Evolutionary conservation across 129 eudicot genomes (phyloP), one percentile per base, ranked within the genome.

Genomic region (Flaveria brownii): DNA sequence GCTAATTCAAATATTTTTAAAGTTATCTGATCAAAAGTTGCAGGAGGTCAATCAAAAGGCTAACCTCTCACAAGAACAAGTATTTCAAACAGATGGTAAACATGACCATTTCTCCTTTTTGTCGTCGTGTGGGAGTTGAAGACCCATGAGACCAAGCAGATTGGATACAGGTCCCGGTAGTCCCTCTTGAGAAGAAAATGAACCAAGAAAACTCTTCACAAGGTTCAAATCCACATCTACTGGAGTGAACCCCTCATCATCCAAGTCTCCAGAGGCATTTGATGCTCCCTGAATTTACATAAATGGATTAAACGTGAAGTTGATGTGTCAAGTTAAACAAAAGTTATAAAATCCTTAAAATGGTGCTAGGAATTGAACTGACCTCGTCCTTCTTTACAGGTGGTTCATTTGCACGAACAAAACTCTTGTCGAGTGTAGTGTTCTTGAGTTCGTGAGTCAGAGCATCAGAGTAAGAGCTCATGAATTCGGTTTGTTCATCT

Each of bases 171-270:
- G 98, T 33, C 98, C 98, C 14, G 98, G 89, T 64, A 91, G 81
- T 42, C 98, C 98, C 85, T 93, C 91, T 74, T 93, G 98, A 43
- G 96, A 88, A 65, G 97, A 85, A 86, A 88, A 93, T 1, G 98
- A 93, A 79, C 89, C 96, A 9, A 93, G 91, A 46, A 91, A 77
- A 78, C 77, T 93, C 81, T 88, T 85, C 57, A 93, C 96, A n/a
- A 93, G 91, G 81, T 93, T 93, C 77, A 93, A n/a, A 80, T 93
- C 97, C 16, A 93, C 98, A 79, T 93, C 97, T 41, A 93, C 93
- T 0, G 91, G 96, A 55, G 80, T 86, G 57, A 93, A 88, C 67
- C 78, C 87, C n/a, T 90, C 69, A 15, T 63, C 92, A 0, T 87
- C 87, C 85, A 25, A 65, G 16, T 84, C 84, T 50, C 81, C 92